Conservation (phyloP, 805 yeast species). For the Zygoascus ofunaensis region DNA sequence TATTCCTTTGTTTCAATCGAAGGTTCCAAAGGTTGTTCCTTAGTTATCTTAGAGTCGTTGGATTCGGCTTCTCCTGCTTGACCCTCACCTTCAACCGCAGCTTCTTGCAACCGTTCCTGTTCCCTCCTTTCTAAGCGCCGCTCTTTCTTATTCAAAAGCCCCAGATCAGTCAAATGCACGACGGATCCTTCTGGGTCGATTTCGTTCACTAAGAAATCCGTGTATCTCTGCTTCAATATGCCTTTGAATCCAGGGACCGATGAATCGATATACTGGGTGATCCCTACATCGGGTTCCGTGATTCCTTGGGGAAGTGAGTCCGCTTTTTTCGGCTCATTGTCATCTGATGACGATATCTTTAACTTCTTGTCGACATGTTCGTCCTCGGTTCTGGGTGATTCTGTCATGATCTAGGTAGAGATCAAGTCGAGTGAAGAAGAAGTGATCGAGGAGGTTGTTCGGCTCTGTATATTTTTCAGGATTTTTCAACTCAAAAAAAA, state of each 20-base stretch:
- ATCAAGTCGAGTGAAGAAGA: no score
- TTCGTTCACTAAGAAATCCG: slow-evolving; percentile 92
- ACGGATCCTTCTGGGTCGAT: slow-evolving; percentile 61
- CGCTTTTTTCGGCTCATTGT: neutral
- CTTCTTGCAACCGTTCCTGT: slow-evolving; percentile 10
- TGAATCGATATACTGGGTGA: slow-evolving; percentile 54
- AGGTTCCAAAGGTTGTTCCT: no score
- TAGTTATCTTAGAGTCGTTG: no score
- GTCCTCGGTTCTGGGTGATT: neutral
- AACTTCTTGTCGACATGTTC: neutral
- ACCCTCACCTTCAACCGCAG: slow-evolving; percentile 15
- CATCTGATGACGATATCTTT: neutral
- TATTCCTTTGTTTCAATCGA: slow-evolving; percentile 1
- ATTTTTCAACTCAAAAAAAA: no score
- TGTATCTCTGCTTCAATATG: slow-evolving; percentile 74
- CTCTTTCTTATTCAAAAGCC: slow-evolving; percentile 35
- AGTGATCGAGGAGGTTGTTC: no score
- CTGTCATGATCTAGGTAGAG: no score
- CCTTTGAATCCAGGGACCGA: slow-evolving; percentile 63
- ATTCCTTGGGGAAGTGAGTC: slow-evolving; percentile 37
- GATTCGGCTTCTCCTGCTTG: slow-evolving; percentile 16
- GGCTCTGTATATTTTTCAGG: no score
- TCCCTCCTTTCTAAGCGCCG: slow-evolving; percentile 17
- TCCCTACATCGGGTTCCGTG: slow-evolving; percentile 78
- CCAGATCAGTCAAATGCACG: slow-evolving; percentile 66